Base-by-base conservation (phyloP, 345 rosid genomes). In the Bretschneidera sinensis region DNA sequence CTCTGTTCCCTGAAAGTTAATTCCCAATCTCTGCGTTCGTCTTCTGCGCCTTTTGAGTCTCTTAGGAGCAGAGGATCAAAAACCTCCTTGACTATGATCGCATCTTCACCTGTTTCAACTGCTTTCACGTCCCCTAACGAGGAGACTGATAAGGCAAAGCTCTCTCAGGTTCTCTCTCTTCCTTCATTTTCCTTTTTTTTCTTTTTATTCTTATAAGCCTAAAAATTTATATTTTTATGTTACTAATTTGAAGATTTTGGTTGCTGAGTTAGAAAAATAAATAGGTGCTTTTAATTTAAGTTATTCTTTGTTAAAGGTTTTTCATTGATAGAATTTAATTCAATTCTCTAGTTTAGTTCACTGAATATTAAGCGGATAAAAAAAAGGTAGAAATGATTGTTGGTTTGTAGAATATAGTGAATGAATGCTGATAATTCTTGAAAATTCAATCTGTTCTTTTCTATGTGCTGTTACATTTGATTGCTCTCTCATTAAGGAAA, bases 81-180 rank as follows among this genome's bases (percentile, higher is more conserved):
- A 49, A 64, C 45, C 51, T 55, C 62, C 33, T 54, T 39, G 43
- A 33, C 70, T 22, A 35, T 13, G 57, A 60, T 52, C 21, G 73
- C 76, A 43, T 78, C 86, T 6, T 76, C 79, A 65, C 69, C 80
- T 1, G 57, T 67, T 17, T 64, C 89, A 24, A 55, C 87, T 22
- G 4, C 73, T 69, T 81, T 70, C 48, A 57, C 73, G 43, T 63
- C 86, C 21, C 54, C 61, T 48, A 69, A 57, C 49, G 76, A 69
- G 62, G 96, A 88, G 18, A 48, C 72, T 9, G 96, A 85, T 28
- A 85, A 60, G 57, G 86, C 86, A 39, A 85, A 81, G 20, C 90
- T 88, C 61, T 90, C 92, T 52, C 92, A 83, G 96, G 96, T 85
- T 34, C 57, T 48, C 55, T 54, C 48, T 15, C 58, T 17, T 19